These are phyloP conservation scores for Ambrosiella xylebori DNA, from an alignment of 2,329 filamentous ascomycete genomes.

Conservation along the genomic window DNA sequence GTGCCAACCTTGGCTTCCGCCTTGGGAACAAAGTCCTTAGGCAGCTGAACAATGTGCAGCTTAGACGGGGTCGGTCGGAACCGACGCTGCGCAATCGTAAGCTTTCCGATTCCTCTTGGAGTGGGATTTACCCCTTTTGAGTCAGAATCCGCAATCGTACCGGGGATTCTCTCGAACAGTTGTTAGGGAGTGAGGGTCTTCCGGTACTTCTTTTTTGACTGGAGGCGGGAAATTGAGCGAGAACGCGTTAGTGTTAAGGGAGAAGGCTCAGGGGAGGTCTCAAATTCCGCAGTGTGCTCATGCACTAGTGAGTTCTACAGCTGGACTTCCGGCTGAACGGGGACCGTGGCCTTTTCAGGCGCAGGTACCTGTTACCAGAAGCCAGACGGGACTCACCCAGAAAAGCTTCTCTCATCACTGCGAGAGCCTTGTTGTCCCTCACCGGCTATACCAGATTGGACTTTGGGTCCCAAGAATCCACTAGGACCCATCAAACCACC, in stretches of 20 bases:
- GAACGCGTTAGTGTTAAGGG: too few relatives aligned
- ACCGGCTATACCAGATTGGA: background rate
- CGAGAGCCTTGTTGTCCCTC: background rate
- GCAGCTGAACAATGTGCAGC: background rate
- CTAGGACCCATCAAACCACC: background rate
- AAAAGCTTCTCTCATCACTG: too few relatives aligned
- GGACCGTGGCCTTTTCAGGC: too few relatives aligned
- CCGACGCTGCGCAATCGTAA: background rate
- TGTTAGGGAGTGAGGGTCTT: background rate
- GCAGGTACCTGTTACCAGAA: too few relatives aligned
- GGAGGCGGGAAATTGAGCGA: too few relatives aligned
- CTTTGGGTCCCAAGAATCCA: background rate
- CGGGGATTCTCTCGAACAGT: background rate
- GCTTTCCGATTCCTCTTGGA: background rate
- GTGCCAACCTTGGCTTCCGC: too few relatives aligned
- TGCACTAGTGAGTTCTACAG: too few relatives aligned
- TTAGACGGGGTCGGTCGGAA: background rate
- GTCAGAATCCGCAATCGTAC: background rate
- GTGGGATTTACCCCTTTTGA: background rate
- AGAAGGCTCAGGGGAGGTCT: too few relatives aligned
- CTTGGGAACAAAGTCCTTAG: background rate
- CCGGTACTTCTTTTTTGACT: background rate
- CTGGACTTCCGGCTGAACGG: too few relatives aligned
- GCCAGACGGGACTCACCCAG: too few relatives aligned
- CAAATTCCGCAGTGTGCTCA: too few relatives aligned